Evolutionary conservation across 768 basidiomycete species (phyloP).

Genomic region (Trametes maxima): DNA sequence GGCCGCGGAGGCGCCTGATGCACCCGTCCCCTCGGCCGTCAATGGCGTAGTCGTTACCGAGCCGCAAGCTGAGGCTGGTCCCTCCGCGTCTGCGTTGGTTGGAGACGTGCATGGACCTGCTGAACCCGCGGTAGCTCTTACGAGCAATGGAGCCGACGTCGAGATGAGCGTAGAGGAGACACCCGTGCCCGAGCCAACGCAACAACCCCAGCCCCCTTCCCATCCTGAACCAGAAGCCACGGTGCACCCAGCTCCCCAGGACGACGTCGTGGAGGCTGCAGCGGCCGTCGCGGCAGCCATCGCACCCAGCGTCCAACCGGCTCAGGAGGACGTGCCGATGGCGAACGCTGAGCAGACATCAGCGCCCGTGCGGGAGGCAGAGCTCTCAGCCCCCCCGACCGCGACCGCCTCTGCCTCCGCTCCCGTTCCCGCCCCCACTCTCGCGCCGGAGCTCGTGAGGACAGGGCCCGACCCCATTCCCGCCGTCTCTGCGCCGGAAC

Average conservation of each 20-base stretch:
- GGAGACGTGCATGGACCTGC: not conserved
- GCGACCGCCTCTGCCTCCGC: not conserved
- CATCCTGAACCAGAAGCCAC: slow-evolving; percentile 2
- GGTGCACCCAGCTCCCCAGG: slow-evolving; percentile 9
- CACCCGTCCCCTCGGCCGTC: not conserved
- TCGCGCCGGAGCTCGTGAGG: not conserved
- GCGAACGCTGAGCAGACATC: not conserved
- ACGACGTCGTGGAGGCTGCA: not conserved
- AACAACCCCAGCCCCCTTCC: not conserved
- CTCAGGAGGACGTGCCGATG: slow-evolving; percentile 15
- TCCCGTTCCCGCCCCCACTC: not conserved
- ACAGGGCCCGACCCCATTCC: not conserved
- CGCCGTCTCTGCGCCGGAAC: too few species aligned
- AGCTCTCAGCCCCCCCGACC: not conserved
- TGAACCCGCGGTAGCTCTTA: not conserved
- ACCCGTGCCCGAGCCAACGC: not conserved
- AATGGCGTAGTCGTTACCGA: not conserved
- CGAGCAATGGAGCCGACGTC: not conserved
- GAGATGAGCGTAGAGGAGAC: not conserved
- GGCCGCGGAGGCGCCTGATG: not conserved
- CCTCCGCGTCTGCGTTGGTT: not conserved
- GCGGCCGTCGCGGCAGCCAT: slow-evolving; percentile 6
- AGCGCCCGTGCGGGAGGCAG: not conserved
- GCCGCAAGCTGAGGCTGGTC: not conserved
- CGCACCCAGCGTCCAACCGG: not conserved